These are phyloP conservation scores for Candida loeiensis DNA, from an alignment of 805 yeast genomes.

Conservation along the genomic window DNA sequence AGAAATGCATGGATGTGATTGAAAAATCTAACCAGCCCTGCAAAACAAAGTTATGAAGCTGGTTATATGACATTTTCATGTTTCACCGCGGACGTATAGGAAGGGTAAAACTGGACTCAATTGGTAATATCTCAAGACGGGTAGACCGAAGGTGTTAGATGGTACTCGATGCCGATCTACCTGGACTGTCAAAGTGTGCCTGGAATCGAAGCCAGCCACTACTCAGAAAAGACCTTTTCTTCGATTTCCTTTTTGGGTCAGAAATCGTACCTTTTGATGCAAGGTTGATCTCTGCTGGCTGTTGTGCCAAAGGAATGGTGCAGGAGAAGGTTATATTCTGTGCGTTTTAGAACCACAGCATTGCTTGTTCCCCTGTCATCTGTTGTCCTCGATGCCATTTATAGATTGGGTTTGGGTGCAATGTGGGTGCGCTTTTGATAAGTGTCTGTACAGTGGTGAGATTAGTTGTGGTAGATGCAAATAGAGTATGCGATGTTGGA, in stretches of 20 bases:
- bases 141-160: too few species aligned
- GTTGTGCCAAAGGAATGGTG: neutral
- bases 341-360: neutral
- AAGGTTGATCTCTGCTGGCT: conserved; percentile 4
- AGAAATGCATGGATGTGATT: neutral
- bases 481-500: too few species aligned
- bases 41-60: conserved; percentile 3
- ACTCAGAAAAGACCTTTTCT: neutral
- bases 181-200: neutral
- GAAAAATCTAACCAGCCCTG: conserved; percentile 3
- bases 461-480: too few species aligned
- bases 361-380: too few species aligned
- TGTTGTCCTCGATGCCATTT: too few species aligned
- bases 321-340: neutral
- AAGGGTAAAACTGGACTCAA: neutral
- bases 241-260: neutral
- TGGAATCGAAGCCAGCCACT: neutral
- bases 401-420: too few species aligned
- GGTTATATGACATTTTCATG: neutral
- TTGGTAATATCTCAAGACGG: too few species aligned
- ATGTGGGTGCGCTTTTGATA: too few species aligned
- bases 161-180: too few species aligned
- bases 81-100: neutral
- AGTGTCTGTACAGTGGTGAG: too few species aligned
- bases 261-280: neutral